Base-by-base conservation (phyloP, 306 rosid species). In the Herpetospermum pedunculosum region DNA sequence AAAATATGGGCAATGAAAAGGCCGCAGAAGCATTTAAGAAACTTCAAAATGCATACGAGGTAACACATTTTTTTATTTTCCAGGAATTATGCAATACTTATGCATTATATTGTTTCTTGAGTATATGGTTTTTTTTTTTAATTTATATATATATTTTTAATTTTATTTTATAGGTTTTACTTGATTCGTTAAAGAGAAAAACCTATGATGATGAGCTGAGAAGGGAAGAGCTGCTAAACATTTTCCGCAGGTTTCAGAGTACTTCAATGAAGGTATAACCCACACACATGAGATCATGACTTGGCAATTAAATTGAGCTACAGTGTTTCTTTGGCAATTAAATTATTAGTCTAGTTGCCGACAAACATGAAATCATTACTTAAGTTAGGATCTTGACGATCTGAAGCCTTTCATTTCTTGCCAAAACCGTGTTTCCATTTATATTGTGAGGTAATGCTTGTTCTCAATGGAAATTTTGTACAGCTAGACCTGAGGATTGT, bases 11-110 rank as follows among this genome's bases (percentile, higher is more conserved):
- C 53, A 90, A 91, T 80, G 99, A 95, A 77, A 95, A 89, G 82
- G 99, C 99, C 5, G 99, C 79, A 49, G 99, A 95, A 84, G 97
- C 99, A 76, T 95, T 95, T 75, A 91, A 95, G 87, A 95, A 91
- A 84, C 99, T 95, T 82, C 99, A 95, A 76, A 95, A 95, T 83
- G 99, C 99, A 44, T 95, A 95, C 46, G 99, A 95, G 92, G 99
- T 89, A 70, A 83, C 70, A 76, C 32, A 34, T 77, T 65, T 55
- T 47, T 34, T 21, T 8, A 10, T 52, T 21, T 70, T 48, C 8
- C 37, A 23, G 26, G 14, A 9, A 74, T 21, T 28, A 23, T 57
- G 37, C 32, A 34, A 10, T 30, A 18, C 37, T 52, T 73, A 3
- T 50, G 23, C 26, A 13, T 21, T 12, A 44, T 21, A 6, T 10